Conservation (phyloP, 164 flowering plant genomes). For the Stephania japonica region DNA sequence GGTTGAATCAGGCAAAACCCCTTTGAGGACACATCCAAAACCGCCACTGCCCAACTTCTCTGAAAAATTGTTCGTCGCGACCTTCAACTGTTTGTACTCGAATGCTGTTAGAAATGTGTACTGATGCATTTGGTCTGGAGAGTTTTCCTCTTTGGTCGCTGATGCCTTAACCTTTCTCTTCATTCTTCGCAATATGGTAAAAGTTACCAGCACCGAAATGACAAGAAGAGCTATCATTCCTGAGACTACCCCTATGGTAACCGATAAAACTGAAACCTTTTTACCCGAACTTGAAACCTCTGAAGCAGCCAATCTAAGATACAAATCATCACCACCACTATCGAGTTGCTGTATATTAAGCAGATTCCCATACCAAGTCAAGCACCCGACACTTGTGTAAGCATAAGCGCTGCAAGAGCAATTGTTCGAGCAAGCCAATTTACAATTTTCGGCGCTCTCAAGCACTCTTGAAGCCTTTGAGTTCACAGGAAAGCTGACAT, state of each 20-base stretch:
- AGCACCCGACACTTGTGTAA: slow-evolving; percentile 12
- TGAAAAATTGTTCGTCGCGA: slow-evolving; percentile 41
- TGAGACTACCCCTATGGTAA: slow-evolving; percentile 14
- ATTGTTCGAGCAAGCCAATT: slow-evolving; percentile 23
- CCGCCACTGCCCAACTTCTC: slow-evolving; percentile 49
- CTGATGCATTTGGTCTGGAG: not conserved
- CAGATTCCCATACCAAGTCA: slow-evolving; percentile 25
- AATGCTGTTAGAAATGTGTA: slow-evolving; percentile 13
- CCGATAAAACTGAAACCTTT: not conserved
- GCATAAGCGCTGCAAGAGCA: slow-evolving; percentile 38
- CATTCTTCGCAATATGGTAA: slow-evolving; percentile 10
- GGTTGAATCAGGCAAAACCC: slow-evolving; percentile 31
- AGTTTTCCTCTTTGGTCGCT: not conserved
- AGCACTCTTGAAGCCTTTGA: not conserved
- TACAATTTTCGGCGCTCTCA: slow-evolving; percentile 16
- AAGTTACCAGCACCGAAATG: slow-evolving; percentile 11
- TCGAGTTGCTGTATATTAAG: slow-evolving; percentile 17
- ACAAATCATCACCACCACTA: slow-evolving; percentile 12
- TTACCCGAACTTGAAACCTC: slow-evolving; percentile 5
- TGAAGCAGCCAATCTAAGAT: slow-evolving; percentile 18
- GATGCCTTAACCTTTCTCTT: not conserved
- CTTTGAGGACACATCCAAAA: slow-evolving; percentile 48
- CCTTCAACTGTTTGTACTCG: slow-evolving; percentile 32
- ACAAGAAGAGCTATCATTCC: slow-evolving; percentile 11
- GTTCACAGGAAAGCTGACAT: not conserved